phyloP scores from a whole-genome alignment of 2,329 filamentous ascomycete species.

The Pseudonectria foliicola region DNA sequence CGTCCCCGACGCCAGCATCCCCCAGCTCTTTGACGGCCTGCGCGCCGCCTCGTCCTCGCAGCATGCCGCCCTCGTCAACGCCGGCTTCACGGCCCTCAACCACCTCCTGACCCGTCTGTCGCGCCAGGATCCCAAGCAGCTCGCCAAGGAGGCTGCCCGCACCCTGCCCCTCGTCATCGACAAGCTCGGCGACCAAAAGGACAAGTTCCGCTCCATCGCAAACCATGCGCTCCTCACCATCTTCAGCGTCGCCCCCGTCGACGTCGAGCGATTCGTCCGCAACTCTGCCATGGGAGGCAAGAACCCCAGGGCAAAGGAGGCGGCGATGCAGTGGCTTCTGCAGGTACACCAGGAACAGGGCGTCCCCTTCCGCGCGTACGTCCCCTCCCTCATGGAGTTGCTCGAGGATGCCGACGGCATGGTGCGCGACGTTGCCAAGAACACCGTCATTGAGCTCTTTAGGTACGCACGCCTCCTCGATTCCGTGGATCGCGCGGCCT shows the following conservation, averaged over 20 bases:
- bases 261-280: constrained; percentile 75
- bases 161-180: constrained; percentile 73
- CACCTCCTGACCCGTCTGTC: constrained; percentile 81
- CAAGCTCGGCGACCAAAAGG: constrained; percentile 80
- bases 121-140: constrained; percentile 71
- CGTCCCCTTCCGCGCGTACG: constrained; percentile 75
- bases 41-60: constrained; percentile 68
- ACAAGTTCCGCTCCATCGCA: constrained; percentile 71
- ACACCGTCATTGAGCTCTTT: constrained; percentile 80
- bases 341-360: constrained; percentile 75
- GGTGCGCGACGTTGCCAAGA: constrained; percentile 79
- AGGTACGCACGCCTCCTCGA: constrained; percentile 42
- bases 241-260: constrained; percentile 59
- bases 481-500: neutral
- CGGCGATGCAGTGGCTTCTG: constrained; percentile 76
- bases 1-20: constrained; percentile 67
- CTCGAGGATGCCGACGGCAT: constrained; percentile 85
- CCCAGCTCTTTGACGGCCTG: constrained; percentile 74
- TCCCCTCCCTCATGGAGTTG: constrained; percentile 74
- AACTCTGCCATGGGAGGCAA: constrained; percentile 72
- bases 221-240: constrained; percentile 71
- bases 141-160: constrained; percentile 61
- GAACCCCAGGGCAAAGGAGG: constrained; percentile 78
- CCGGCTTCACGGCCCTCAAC: constrained; percentile 80
- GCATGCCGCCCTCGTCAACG: constrained; percentile 69